Evolutionary conservation across 2,329 filamentous ascomycete genomes (phyloP).

Genomic region (Gaeumannomyces tritici): DNA sequence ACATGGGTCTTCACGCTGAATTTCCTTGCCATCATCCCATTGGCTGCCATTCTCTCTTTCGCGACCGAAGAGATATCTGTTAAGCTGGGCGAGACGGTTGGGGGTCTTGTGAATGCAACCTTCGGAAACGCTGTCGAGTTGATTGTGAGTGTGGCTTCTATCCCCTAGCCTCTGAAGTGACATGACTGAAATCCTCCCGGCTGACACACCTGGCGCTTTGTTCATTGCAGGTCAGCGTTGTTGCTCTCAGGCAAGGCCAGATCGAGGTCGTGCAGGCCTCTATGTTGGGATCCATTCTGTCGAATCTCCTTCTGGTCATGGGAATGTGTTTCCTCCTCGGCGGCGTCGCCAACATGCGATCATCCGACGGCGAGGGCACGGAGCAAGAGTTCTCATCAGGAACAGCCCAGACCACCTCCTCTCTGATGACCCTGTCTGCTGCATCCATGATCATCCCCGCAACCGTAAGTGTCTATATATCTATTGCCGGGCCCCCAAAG

Average conservation of each 20-base stretch:
- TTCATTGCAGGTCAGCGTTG: constrained; percentile 66
- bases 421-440: constrained; percentile 65
- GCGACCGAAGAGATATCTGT: constrained; percentile 71
- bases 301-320: constrained; percentile 82
- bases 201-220: not conserved
- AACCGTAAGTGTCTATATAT: constrained; percentile 33
- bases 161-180: not conserved
- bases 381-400: constrained; percentile 69
- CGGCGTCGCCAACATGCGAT: constrained; percentile 53
- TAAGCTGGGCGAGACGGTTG: constrained; percentile 63
- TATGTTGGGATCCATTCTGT: constrained; percentile 93
- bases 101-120: constrained; percentile 65
- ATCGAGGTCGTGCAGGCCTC: constrained; percentile 96
- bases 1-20: constrained; percentile 66
- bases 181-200: not conserved
- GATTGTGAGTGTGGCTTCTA: constrained; percentile 46
- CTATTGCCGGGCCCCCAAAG: no score
- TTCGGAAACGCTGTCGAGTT: constrained; percentile 75
- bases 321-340: constrained; percentile 74
- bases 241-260: constrained; percentile 75
- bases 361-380: constrained; percentile 42
- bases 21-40: constrained; percentile 78
- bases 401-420: constrained; percentile 68
- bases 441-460: constrained; percentile 74
- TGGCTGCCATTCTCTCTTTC: constrained; percentile 78